Conservation (phyloP, 2,329 filamentous ascomycete species). For the Colletotrichum euphorbiae region DNA sequence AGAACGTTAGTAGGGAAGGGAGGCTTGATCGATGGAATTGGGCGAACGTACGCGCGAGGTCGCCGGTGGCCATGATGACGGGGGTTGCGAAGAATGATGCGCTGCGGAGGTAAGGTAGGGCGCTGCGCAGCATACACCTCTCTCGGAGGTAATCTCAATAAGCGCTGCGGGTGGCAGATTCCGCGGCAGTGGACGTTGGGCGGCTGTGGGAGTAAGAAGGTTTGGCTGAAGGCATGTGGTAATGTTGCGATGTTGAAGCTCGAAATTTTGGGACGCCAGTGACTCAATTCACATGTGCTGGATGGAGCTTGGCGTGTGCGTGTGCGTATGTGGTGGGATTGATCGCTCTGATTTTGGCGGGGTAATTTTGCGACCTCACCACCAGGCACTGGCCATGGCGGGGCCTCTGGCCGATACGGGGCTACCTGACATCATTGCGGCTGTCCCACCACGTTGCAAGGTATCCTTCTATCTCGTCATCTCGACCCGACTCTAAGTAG, state of each 20-base stretch:
- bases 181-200: not conserved
- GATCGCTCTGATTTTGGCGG: constrained; percentile 38
- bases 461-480: constrained; percentile 16
- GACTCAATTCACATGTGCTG: constrained; percentile 34
- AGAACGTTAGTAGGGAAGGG: not conserved
- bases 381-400: not conserved
- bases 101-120: constrained; percentile 1
- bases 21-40: not conserved
- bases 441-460: not conserved
- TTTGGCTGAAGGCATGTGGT: not conserved
- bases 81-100: constrained; percentile 6
- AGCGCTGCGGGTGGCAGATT: not conserved
- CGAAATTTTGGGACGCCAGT: constrained; percentile 35
- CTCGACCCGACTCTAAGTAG: not conserved
- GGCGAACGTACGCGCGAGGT: constrained; percentile 25
- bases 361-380: constrained; percentile 23
- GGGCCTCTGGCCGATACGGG: constrained; percentile 15
- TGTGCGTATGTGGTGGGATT: constrained; percentile 15
- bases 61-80: constrained; percentile 33
- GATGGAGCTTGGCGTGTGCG: constrained; percentile 30
- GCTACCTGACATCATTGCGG: constrained; percentile 11
- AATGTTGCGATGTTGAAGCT: constrained; percentile 27
- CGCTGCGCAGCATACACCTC: not conserved
- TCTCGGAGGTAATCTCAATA: too few relatives aligned
- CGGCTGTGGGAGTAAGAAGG: too few relatives aligned